Conservation (phyloP, 2,329 filamentous ascomycete genomes). For the Didymella keratinophila region DNA sequence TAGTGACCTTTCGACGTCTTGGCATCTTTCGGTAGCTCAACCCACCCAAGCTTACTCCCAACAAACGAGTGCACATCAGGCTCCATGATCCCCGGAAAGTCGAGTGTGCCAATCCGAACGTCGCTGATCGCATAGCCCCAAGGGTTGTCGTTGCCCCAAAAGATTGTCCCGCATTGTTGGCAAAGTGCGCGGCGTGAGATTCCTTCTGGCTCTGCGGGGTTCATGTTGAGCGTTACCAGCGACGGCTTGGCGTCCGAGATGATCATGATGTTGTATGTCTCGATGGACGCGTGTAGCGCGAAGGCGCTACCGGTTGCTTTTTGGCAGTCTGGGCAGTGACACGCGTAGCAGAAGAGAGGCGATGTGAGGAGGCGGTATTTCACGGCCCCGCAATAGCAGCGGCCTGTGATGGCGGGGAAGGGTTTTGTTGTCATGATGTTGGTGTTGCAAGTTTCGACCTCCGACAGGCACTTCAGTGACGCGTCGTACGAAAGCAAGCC, state of each 20-base stretch:
- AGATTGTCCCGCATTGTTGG: constrained; percentile 28
- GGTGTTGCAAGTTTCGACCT: too few species aligned
- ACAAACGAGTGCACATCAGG: constrained; percentile 42
- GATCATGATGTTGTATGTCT: constrained; percentile 31
- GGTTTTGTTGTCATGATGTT: constrained; percentile 24
- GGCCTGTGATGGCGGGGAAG: constrained; percentile 42
- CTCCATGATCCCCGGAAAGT: constrained; percentile 40
- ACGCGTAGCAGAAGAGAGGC: constrained; percentile 43
- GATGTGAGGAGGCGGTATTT: constrained; percentile 39
- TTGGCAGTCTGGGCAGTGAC: constrained; percentile 45
- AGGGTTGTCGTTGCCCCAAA: constrained; percentile 31
- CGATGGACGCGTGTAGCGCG: constrained; percentile 34
- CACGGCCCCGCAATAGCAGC: constrained; percentile 36
- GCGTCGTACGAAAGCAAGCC: too few species aligned
- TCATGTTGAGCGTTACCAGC: neutral
- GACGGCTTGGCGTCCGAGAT: constrained; percentile 27
- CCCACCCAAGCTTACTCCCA: constrained; percentile 42
- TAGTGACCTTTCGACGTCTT: constrained; percentile 23
- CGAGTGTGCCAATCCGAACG: constrained; percentile 38
- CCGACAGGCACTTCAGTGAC: too few species aligned
- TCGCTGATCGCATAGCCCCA: constrained; percentile 21
- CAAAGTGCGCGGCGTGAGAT: constrained; percentile 25
- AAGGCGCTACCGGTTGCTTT: constrained; percentile 37
- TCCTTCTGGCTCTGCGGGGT: constrained; percentile 2
- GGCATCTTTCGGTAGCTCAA: constrained; percentile 36